A percentile compares a stretch with the other conserved stretches of the same genome.
phyloP scores from a whole-genome alignment of 2,329 filamentous ascomycete genomes.

The Colletotrichum echinochloae region DNA sequence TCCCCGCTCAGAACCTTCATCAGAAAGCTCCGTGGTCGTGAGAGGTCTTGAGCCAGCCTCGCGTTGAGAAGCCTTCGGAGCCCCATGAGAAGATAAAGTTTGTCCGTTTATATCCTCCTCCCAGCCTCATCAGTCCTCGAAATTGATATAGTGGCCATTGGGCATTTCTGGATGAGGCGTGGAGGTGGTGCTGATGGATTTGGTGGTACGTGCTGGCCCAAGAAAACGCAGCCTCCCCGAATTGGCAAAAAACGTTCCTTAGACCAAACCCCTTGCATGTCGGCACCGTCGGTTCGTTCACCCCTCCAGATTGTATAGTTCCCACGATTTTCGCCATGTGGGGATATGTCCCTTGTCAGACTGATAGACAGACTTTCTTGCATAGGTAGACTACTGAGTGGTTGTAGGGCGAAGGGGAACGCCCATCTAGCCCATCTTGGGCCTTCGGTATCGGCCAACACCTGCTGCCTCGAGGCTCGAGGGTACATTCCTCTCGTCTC shows the following conservation, averaged over 20 bases:
- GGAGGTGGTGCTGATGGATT: conserved; percentile 5
- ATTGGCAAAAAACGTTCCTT: conserved; percentile 30
- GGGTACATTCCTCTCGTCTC: conserved; percentile 15
- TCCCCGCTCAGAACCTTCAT: neutral
- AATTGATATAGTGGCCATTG: neutral
- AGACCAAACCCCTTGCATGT: conserved; percentile 35
- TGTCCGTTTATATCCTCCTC: neutral
- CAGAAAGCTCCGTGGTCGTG: neutral
- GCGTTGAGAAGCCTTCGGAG: neutral
- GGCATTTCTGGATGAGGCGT: conserved; percentile 6
- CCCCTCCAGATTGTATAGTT: conserved; percentile 24
- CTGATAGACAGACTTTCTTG: conserved; percentile 11
- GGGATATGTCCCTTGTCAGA: conserved; percentile 21
- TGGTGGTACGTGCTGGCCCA: conserved; percentile 10
- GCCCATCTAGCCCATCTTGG: conserved; percentile 1
- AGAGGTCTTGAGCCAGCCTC: too few species aligned
- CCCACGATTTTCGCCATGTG: conserved; percentile 31
- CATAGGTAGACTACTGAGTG: neutral
- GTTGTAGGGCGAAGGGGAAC: conserved; percentile 29
- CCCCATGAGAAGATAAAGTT: too few species aligned
- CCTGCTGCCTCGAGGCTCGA: conserved; percentile 3
- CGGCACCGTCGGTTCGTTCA: conserved; percentile 24
- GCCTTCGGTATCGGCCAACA: neutral
- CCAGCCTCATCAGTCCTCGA: neutral
- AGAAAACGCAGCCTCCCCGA: conserved; percentile 3